Conservation (phyloP, 2,329 filamentous ascomycete species). For the Sporothrix phasma region DNA sequence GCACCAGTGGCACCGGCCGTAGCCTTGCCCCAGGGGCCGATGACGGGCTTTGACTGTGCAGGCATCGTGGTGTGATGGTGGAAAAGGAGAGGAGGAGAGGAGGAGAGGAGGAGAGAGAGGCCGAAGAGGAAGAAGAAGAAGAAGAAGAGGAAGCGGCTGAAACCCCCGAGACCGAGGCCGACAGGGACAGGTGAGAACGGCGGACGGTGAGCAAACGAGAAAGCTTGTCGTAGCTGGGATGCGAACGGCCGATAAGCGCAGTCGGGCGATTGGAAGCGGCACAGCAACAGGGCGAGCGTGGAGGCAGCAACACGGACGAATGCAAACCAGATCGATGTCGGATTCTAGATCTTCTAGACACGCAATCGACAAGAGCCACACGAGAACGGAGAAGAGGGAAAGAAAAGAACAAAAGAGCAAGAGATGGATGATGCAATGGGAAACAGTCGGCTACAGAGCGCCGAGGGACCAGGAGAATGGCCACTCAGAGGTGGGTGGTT, state of each 20-base stretch:
- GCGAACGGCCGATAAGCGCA: conserved; percentile 6
- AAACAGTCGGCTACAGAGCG: conserved; percentile 3
- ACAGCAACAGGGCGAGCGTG: neutral
- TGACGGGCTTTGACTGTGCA: conserved; percentile 53
- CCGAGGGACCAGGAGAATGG: conserved; percentile 13
- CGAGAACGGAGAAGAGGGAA: neutral
- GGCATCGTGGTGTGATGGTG: conserved; percentile 28
- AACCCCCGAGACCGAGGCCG: neutral
- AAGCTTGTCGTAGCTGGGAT: neutral
- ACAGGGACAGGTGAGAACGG: neutral
- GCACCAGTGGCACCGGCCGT: conserved; percentile 88
- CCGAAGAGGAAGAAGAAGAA: too few relatives aligned
- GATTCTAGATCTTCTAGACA: neutral
- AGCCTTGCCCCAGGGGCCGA: conserved; percentile 89
- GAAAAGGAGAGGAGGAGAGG: neutral
- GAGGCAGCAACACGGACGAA: neutral
- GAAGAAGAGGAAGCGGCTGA: neutral
- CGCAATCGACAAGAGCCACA: neutral
- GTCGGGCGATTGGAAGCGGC: conserved; percentile 6
- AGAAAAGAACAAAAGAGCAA: neutral
- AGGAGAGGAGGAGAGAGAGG: neutral
- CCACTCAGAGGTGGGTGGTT: conserved; percentile 8
- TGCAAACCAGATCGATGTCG: neutral
- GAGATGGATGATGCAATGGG: neutral
- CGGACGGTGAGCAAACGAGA: neutral